A percentile compares a stretch with the other conserved stretches of the same genome.
Evolutionary conservation across 1,284 basidiomycete species (phyloP).

Genomic region (Veloboletus limbatus): DNA sequence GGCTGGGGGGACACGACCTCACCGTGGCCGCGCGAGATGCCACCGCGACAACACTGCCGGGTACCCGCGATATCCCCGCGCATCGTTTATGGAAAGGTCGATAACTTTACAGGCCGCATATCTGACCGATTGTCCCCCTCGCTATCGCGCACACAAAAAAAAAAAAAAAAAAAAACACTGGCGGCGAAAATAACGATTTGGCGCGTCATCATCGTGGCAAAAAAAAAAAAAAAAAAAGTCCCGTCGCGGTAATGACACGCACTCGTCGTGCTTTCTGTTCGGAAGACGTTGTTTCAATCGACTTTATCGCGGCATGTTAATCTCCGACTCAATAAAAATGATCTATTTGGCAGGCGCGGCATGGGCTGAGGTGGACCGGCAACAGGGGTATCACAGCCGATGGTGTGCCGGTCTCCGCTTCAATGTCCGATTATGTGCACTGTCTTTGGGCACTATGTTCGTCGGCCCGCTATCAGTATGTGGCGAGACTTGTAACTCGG

Average conservation of each 20-base stretch:
- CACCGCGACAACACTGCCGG: background rate
- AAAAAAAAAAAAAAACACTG: too few species aligned
- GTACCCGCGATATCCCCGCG: slow-evolving; percentile 30
- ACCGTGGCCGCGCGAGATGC: background rate
- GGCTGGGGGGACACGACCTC: too few species aligned
- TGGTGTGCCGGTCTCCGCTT: background rate
- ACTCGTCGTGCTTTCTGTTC: too few species aligned
- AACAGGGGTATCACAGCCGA: background rate
- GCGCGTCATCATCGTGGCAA: background rate
- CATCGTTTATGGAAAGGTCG: slow-evolving; percentile 14
- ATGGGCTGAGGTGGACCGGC: background rate
- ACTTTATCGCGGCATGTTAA: background rate
- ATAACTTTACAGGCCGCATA: slow-evolving; percentile 16
- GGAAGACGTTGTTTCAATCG: too few species aligned
- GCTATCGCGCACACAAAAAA: too few species aligned
- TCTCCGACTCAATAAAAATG: background rate
- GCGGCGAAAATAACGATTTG: too few species aligned
- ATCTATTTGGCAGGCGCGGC: background rate
- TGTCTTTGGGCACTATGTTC: too few species aligned
- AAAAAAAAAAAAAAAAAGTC: too few species aligned
- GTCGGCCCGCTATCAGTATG: too few species aligned
- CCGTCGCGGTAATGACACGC: too few species aligned
- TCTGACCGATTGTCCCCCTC: too few species aligned
- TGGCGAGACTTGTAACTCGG: too few species aligned
- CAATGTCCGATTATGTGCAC: background rate